These are phyloP conservation scores for Tolypocladium album DNA, from an alignment of 2,329 filamentous ascomycete species.

Conservation along the genomic window DNA sequence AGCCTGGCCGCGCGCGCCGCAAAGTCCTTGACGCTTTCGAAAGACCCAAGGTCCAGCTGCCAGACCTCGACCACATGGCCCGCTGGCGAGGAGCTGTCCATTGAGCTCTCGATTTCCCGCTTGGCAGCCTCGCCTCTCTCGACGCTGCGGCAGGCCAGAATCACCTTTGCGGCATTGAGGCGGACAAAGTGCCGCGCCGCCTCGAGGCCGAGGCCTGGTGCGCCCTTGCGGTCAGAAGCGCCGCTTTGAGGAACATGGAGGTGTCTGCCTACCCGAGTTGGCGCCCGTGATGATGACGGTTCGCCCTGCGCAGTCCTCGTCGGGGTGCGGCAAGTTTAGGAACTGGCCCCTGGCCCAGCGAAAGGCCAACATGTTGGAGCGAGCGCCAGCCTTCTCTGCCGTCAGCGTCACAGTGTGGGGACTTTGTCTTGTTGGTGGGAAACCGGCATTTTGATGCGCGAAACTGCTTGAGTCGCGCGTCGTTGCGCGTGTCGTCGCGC, in stretches of 20 bases:
- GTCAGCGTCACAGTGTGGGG: background rate
- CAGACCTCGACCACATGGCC: conserved; percentile 27
- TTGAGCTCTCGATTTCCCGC: conserved; percentile 20
- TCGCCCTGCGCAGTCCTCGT: conserved; percentile 20
- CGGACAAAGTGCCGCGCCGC: conserved; percentile 27
- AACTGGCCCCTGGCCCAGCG: conserved; percentile 7
- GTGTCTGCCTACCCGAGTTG: conserved; percentile 17
- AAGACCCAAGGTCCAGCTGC: conserved; percentile 30
- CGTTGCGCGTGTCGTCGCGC: background rate
- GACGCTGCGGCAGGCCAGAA: conserved; percentile 28
- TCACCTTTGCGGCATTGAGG: conserved; percentile 27
- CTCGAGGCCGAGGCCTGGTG: conserved; percentile 28
- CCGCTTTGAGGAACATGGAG: background rate
- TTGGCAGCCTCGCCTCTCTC: conserved; percentile 30
- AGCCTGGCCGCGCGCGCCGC: conserved; percentile 16
- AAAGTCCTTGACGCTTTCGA: conserved; percentile 25
- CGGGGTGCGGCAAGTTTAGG: conserved; percentile 17
- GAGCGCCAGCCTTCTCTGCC: background rate
- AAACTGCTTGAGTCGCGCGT: background rate
- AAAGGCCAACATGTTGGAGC: background rate
- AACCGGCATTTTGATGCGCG: background rate
- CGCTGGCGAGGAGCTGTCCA: conserved; percentile 17
- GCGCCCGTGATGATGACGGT: conserved; percentile 31
- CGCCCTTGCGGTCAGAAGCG: background rate
- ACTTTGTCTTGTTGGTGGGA: background rate